Evolutionary conservation across 140 eudicot genomes (phyloP).

Genomic region (Bidens hawaiensis): DNA sequence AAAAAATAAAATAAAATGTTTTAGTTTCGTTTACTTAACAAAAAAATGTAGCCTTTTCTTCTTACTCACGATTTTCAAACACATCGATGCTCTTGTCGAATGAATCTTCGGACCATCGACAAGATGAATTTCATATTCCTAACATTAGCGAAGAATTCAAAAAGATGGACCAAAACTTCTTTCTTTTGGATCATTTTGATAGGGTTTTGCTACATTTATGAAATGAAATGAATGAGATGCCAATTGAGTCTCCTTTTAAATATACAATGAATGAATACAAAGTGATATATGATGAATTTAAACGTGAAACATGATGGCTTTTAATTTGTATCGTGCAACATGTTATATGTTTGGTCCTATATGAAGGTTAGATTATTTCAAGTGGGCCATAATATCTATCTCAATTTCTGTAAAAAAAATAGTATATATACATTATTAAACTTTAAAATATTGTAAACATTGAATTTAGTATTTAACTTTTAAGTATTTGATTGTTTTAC

Average conservation of each 20-base stretch:
- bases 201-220: constrained; percentile 9
- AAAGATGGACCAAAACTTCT: background rate
- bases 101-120: constrained; percentile 26
- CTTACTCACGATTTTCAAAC: constrained; percentile 12
- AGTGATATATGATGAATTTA: constrained; percentile 4
- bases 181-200: background rate
- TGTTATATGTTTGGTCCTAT: constrained; percentile 34
- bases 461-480: background rate
- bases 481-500: background rate
- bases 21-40: constrained; percentile 11
- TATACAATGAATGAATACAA: constrained; percentile 5
- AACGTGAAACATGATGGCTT: no score
- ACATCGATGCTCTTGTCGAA: constrained; percentile 21
- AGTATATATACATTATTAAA: background rate
- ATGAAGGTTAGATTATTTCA: constrained; percentile 4
- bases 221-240: constrained; percentile 12
- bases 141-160: constrained; percentile 2
- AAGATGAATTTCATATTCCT: constrained; percentile 13
- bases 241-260: constrained; percentile 30
- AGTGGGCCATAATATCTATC: constrained; percentile 27
- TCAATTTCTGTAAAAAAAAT: background rate
- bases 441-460: background rate
- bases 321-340: constrained; percentile 29
- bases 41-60: constrained; percentile 19
- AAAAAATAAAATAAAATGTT: background rate